Percentiles rank a stretch among this genome's conserved stretches.
phyloP scores from a whole-genome alignment of 208 protist genomes.

The Herpetomonas samuelpessoai region DNA sequence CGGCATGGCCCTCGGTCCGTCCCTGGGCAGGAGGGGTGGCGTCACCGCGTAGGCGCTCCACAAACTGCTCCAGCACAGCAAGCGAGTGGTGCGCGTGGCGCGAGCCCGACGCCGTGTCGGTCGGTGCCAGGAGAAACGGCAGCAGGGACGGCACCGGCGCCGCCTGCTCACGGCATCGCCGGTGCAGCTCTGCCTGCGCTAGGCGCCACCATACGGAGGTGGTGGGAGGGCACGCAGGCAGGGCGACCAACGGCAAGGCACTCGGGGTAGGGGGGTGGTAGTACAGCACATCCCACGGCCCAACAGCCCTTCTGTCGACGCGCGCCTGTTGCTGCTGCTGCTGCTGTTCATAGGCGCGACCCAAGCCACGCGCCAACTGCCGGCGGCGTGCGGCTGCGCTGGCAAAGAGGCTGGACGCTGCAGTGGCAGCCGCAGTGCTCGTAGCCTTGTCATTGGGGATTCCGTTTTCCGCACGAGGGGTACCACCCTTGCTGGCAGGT shows the following conservation, averaged over 20 bases:
- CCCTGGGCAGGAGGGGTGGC: too few species aligned
- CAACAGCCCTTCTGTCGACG: not conserved
- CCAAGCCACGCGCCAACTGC: constrained; percentile 9
- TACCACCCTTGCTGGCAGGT: too few species aligned
- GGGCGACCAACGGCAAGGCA: constrained; percentile 14
- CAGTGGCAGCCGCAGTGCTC: not conserved
- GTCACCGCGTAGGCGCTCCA: constrained; percentile 19
- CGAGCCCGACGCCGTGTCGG: not conserved
- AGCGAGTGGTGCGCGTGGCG: constrained; percentile 21
- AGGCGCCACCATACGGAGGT: constrained; percentile 3
- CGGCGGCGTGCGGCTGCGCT: constrained; percentile 30
- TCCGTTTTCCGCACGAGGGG: too few species aligned
- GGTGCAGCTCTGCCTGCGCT: not conserved
- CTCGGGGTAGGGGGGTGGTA: constrained; percentile 32
- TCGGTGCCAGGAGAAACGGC: not conserved
- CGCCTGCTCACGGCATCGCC: not conserved
- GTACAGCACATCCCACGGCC: constrained; percentile 42
- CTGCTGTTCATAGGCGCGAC: constrained; percentile 5
- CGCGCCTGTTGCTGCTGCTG: not conserved
- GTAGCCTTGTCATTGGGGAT: too few species aligned
- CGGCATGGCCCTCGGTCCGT: not conserved
- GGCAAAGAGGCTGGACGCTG: constrained; percentile 6
- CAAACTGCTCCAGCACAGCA: constrained; percentile 16
- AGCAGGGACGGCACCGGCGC: not conserved
- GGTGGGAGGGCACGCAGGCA: not conserved